phyloP scores from a whole-genome alignment of 2,329 filamentous ascomycete genomes.

The Epicoccum sorghinum region DNA sequence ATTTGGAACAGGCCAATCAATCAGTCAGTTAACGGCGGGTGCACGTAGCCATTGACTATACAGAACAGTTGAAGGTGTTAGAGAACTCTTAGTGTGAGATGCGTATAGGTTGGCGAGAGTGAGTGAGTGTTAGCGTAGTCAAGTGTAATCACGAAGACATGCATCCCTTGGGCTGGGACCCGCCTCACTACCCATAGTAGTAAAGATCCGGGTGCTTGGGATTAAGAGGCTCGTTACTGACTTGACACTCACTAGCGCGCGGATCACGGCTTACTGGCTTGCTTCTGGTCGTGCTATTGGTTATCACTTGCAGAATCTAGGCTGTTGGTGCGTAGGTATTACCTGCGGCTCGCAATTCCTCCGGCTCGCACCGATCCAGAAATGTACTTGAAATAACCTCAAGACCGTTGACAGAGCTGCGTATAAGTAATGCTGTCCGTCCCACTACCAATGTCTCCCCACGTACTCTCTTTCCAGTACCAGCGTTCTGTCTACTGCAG shows the following conservation, averaged over 20 bases:
- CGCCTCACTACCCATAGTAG: conserved; percentile 40
- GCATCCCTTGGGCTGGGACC: conserved; percentile 36
- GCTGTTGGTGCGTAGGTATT: too few relatives aligned
- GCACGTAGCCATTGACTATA: conserved; percentile 46
- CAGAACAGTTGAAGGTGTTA: conserved; percentile 31
- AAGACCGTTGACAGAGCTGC: too few relatives aligned
- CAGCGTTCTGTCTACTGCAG: too few relatives aligned
- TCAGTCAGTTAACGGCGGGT: conserved; percentile 38
- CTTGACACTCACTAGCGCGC: conserved; percentile 24
- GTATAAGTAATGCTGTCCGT: too few relatives aligned
- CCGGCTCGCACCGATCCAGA: too few relatives aligned
- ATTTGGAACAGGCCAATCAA: conserved; percentile 49
- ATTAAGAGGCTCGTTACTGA: conserved; percentile 40
- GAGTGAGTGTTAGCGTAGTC: conserved; percentile 43
- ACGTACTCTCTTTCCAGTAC: too few relatives aligned
- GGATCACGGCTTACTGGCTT: too few relatives aligned
- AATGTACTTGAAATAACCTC: too few relatives aligned
- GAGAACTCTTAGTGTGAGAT: conserved; percentile 35
- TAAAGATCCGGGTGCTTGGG: conserved; percentile 45
- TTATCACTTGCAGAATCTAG: too few relatives aligned
- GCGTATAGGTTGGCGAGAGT: conserved; percentile 40
- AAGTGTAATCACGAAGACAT: conserved; percentile 42
- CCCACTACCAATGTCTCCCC: too few relatives aligned
- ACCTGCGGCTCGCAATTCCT: too few relatives aligned
- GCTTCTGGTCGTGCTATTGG: too few relatives aligned